phyloP scores from a whole-genome alignment of 352 stramenopile genomes.

The Phytopythium litorale region DNA sequence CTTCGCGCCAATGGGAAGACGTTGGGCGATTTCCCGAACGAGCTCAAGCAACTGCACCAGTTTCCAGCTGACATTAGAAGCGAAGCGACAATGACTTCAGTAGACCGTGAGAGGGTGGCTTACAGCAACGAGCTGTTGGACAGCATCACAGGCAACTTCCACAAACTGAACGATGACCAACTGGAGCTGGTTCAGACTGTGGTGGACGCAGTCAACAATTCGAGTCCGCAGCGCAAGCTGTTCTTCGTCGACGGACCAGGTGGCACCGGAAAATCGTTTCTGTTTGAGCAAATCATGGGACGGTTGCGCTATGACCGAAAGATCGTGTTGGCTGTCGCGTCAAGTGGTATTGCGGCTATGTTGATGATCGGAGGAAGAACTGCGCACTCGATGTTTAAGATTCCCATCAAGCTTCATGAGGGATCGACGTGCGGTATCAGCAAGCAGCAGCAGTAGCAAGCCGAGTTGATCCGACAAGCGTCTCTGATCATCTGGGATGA shows the following conservation, averaged over 20 bases:
- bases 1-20: constrained; percentile 7
- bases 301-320: constrained; percentile 13
- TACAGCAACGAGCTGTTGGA: constrained; percentile 8
- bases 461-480: constrained; percentile 7
- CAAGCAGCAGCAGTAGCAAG: constrained; percentile 12
- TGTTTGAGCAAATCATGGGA: constrained; percentile 20
- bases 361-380: constrained; percentile 26
- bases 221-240: constrained; percentile 7
- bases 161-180: constrained; percentile 8
- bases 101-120: constrained; percentile 1
- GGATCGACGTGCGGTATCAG: constrained; percentile 16
- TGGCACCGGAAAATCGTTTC: constrained; percentile 27
- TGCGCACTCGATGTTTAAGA: constrained; percentile 28
- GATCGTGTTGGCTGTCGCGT: constrained; percentile 21
- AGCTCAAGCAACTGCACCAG: constrained; percentile 3
- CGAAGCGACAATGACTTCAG: constrained; percentile 8
- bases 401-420: constrained; percentile 14
- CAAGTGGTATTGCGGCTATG: constrained; percentile 24
- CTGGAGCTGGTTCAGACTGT: constrained; percentile 8
- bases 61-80: background rate
- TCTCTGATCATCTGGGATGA: constrained; percentile 12
- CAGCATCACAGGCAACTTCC: constrained; percentile 2
- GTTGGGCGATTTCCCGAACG: constrained; percentile 8
- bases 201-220: constrained; percentile 3
- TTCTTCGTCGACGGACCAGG: constrained; percentile 28